Base-by-base conservation (phyloP, 768 basidiomycete genomes). In the Pleurotus sapidus region DNA sequence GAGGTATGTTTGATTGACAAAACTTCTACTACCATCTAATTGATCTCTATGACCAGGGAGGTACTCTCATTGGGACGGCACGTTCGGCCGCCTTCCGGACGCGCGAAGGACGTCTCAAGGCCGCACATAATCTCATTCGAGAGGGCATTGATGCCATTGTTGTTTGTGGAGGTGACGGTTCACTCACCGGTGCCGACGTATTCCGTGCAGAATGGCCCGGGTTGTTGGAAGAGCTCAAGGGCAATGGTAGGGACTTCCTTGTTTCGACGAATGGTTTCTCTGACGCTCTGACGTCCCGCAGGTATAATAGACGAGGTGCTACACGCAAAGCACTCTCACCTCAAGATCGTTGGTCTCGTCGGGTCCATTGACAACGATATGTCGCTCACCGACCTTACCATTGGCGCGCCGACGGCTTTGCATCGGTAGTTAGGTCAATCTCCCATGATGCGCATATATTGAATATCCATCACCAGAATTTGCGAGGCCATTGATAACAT, bases 311-410 rank as follows among this genome's bases (percentile, higher is more conserved):
- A 87, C 1, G 77, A 84, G 24, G 85, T 83, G 37, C 90, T 97
- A 65, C 79, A 81, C 34, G 68, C 78, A n/a, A 74, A 75, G 12
- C 88, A 95, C 65, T 78, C 84, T 20, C 91, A 98, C 65, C 87
- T 99, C 61, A 91, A 84, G 71, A 97, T 99, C 63, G 96, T 96
- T 60, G 97, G 97, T n/a, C 85, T 99, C 42, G 97, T 98, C 59
- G 97, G 97, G 37, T 96, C 94, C 3, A 98, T 99, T 68, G 97
- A 99, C 74, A 99, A 99, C 67, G 97, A 98, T 69, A 98, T 99
- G 95, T 90, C 91, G 14, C 81, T 96, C 83, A 98, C 97, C 17
- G 95, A 98, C 72, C 72, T 97, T 67, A 99, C 97, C 5, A 98
- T 98, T 67, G 97, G 96, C 48, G 96, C 95, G 1, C 87, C 92